A percentile compares a stretch with the other conserved stretches of the same genome.
phyloP scores from a whole-genome alignment of 2,329 filamentous ascomycete genomes.

The Scytalidium lignicola region DNA sequence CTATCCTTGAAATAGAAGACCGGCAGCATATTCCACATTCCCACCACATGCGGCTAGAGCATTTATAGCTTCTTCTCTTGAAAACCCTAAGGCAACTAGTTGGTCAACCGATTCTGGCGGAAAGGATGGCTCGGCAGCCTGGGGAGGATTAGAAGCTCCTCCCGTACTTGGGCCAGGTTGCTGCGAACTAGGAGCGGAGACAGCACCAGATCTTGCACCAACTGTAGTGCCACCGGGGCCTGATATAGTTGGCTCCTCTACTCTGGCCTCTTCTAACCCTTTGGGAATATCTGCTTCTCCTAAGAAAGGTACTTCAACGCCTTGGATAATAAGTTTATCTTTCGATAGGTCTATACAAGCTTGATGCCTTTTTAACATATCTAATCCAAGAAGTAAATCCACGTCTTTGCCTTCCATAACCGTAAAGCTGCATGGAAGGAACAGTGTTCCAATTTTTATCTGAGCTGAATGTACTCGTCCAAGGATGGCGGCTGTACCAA shows the following conservation, averaged over 20 bases:
- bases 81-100: conserved; percentile 73
- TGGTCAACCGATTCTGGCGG: conserved; percentile 65
- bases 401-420: conserved; percentile 99
- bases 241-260: conserved; percentile 75
- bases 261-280: conserved; percentile 64
- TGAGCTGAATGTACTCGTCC: conserved; percentile 93
- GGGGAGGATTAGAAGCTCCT: conserved; percentile 16
- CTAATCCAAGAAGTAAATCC: conserved; percentile 84
- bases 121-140: conserved; percentile 22
- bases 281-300: conserved; percentile 94
- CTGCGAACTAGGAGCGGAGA: conserved; percentile 40
- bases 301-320: conserved; percentile 82
- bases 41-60: conserved; percentile 79
- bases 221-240: conserved; percentile 88
- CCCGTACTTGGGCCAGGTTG: conserved; percentile 12
- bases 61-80: conserved; percentile 68
- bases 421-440: conserved; percentile 91
- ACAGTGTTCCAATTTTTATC: conserved; percentile 85
- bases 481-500: conserved; percentile 90
- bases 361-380: conserved; percentile 96
- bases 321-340: conserved; percentile 83
- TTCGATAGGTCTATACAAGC: conserved; percentile 83
- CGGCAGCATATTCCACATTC: conserved; percentile 83
- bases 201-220: conserved; percentile 75
- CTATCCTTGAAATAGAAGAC: conserved; percentile 61